phyloP scores from a whole-genome alignment of 345 rosid genomes.

The Populus pruinosa region DNA sequence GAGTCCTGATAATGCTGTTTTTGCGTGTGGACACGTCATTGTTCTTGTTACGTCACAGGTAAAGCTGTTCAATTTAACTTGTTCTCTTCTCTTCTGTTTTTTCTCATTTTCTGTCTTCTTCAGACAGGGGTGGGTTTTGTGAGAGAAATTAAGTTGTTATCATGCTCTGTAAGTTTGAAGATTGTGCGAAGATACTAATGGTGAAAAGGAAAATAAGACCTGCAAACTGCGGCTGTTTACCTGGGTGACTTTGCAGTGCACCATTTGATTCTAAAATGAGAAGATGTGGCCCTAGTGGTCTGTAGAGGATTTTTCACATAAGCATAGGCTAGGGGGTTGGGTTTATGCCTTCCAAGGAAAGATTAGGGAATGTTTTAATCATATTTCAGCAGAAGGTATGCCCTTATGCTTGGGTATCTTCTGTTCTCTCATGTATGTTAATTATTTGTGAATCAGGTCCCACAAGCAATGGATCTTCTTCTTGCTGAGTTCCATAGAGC shows the following conservation, averaged over 20 bases:
- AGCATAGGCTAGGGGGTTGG: not conserved
- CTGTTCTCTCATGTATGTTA: not conserved
- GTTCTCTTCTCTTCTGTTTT: not conserved
- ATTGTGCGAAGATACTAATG: not conserved
- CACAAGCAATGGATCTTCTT: slow-evolving; percentile 72
- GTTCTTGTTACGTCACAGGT: slow-evolving; percentile 80
- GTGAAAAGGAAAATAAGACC: not conserved
- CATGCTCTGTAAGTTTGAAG: not conserved
- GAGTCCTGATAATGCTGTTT: slow-evolving; percentile 56
- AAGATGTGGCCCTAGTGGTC: not conserved
- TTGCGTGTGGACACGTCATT: slow-evolving; percentile 69
- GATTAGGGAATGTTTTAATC: not conserved
- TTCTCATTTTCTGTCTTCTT: not conserved
- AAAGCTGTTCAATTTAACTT: not conserved
- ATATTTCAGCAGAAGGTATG: no score
- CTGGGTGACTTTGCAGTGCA: not conserved
- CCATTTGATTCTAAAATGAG: not conserved
- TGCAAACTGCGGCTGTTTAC: not conserved
- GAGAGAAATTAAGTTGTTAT: not conserved
- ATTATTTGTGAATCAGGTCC: slow-evolving; percentile 48
- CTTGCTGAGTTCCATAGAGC: slow-evolving; percentile 86
- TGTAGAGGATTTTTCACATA: not conserved
- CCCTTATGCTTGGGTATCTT: not conserved
- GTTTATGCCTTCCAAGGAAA: not conserved
- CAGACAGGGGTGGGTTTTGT: not conserved